Evolutionary conservation across 192 early-diverging fungal species (phyloP).

Genomic region (Entomortierella parvispora): DNA sequence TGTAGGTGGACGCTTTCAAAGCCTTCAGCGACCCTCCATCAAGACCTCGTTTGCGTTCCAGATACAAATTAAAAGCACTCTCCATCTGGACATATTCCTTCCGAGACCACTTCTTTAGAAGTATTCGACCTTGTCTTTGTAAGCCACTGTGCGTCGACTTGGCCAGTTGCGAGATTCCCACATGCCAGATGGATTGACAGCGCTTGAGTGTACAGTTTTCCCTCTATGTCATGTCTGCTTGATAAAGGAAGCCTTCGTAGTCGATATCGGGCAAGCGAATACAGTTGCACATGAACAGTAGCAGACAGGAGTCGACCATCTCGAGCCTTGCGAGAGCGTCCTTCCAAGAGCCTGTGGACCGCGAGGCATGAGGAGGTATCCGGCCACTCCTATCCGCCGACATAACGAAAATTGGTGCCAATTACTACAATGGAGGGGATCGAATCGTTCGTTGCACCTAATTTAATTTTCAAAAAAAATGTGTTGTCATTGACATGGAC

Average conservation of each 20-base stretch:
- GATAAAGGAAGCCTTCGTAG: conserved; percentile 12
- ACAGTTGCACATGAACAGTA: conserved; percentile 13
- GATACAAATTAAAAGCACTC: conserved; percentile 18
- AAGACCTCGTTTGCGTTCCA: conserved; percentile 20
- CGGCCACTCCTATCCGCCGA: conserved; percentile 5
- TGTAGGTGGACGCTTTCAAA: conserved; percentile 21
- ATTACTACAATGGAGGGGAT: neutral
- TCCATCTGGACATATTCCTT: conserved; percentile 18
- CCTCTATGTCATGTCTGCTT: conserved; percentile 9
- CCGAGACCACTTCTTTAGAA: conserved; percentile 10
- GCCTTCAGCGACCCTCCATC: conserved; percentile 17
- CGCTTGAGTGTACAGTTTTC: conserved; percentile 18
- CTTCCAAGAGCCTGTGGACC: conserved; percentile 9
- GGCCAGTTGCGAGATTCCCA: conserved; percentile 5
- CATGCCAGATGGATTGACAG: conserved; percentile 15
- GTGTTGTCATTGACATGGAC: conserved; percentile 4
- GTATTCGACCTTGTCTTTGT: conserved; percentile 12
- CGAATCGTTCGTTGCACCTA: conserved; percentile 5
- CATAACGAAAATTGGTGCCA: neutral
- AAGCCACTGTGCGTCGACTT: conserved; percentile 17
- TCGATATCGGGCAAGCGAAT: conserved; percentile 11
- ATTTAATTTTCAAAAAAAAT: conserved; percentile 6
- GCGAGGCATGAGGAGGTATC: neutral
- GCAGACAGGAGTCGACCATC: conserved; percentile 18
- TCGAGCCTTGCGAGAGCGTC: conserved; percentile 4